A percentile compares a stretch with the other conserved stretches of the same genome.
These are phyloP conservation scores for Psilocybe cubensis DNA, from an alignment of 768 basidiomycete genomes.

Conservation along the genomic window DNA sequence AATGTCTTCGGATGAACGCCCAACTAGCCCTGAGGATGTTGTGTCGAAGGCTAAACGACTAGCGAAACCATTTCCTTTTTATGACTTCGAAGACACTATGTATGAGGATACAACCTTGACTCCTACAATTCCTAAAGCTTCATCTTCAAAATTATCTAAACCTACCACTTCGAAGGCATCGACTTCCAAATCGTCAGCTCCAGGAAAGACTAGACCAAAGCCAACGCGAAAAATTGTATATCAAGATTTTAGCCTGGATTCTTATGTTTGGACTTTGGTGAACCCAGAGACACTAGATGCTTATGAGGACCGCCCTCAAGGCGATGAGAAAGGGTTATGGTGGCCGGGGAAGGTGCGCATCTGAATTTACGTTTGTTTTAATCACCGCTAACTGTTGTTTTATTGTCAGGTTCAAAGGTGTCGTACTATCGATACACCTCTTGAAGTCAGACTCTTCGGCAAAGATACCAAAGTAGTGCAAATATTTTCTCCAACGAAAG, in stretches of 20 bases:
- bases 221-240: neutral
- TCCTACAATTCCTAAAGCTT: neutral
- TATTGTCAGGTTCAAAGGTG: slow-evolving; percentile 20
- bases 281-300: slow-evolving; percentile 38
- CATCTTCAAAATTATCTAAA: neutral
- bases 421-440: slow-evolving; percentile 16
- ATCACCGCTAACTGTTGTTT: neutral
- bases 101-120: neutral
- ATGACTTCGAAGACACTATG: neutral
- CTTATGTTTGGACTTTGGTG: slow-evolving; percentile 58
- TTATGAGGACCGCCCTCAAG: slow-evolving; percentile 28
- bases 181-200: neutral
- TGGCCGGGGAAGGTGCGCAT: slow-evolving; percentile 70
- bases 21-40: slow-evolving; percentile 1
- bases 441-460: slow-evolving; percentile 32
- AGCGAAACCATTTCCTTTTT: neutral
- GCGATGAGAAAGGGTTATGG: slow-evolving; percentile 47
- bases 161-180: neutral
- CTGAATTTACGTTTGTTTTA: slow-evolving; percentile 9
- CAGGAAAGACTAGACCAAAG: neutral
- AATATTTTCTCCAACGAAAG: slow-evolving; percentile 35
- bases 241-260: slow-evolving; percentile 20
- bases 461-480: slow-evolving; percentile 29
- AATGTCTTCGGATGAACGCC: slow-evolving; percentile 10
- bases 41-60: neutral